phyloP scores from a whole-genome alignment of 2,329 filamentous ascomycete genomes.

The Arthroderma uncinatum region DNA sequence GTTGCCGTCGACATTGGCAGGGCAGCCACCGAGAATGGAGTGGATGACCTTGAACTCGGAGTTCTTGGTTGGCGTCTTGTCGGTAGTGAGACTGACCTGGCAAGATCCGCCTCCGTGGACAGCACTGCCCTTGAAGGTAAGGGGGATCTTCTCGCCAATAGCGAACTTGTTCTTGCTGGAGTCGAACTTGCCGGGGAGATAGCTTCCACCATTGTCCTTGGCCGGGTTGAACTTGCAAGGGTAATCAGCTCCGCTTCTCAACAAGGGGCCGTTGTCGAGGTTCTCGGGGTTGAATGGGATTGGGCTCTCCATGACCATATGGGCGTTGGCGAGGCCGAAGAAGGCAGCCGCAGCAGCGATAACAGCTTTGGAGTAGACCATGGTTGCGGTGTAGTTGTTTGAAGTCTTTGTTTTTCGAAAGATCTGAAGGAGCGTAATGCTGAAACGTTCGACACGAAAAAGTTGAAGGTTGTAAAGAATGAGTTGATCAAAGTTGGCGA shows the following conservation, averaged over 20 bases:
- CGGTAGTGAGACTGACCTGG: constrained; percentile 76
- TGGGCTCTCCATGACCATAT: constrained; percentile 64
- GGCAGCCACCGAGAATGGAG: constrained; percentile 77
- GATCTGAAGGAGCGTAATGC: not conserved
- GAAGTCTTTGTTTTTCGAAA: not conserved
- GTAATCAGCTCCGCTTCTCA: constrained; percentile 52
- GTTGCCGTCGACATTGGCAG: constrained; percentile 51
- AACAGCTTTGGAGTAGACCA: constrained; percentile 9
- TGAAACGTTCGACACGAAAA: constrained; percentile 3
- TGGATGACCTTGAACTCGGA: constrained; percentile 81
- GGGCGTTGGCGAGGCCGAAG: constrained; percentile 52
- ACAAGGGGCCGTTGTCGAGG: constrained; percentile 55
- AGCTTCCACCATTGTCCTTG: constrained; percentile 17
- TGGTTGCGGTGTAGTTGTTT: not conserved
- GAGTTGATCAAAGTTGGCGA: not conserved
- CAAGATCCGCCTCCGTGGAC: constrained; percentile 87
- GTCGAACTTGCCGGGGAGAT: constrained; percentile 36
- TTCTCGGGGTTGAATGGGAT: constrained; percentile 46
- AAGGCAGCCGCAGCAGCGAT: constrained; percentile 39
- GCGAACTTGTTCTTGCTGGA: constrained; percentile 48
- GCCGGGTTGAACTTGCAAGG: constrained; percentile 61
- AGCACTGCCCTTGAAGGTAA: constrained; percentile 60
- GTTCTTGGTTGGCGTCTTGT: constrained; percentile 53
- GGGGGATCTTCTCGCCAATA: constrained; percentile 49
- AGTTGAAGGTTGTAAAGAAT: not conserved